These are phyloP conservation scores for Amphirosellinia nigrospora DNA, from an alignment of 495 filamentous ascomycete genomes.

Conservation along the genomic window DNA sequence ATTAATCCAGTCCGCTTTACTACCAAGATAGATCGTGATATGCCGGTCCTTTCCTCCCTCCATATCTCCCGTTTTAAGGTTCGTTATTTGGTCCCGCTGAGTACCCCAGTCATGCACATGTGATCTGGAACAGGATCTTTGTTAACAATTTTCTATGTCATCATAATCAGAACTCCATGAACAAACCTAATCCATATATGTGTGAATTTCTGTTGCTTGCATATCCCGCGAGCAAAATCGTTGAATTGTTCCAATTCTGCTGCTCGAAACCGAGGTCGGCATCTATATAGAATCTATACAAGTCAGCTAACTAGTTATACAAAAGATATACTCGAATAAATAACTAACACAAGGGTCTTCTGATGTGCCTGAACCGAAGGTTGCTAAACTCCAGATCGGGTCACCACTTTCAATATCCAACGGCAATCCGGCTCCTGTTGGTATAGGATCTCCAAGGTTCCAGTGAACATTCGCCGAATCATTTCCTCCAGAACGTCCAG, in stretches of 20 bases:
- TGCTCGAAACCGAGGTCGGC: background rate
- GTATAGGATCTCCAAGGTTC: background rate
- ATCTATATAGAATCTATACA: background rate
- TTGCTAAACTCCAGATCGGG: background rate
- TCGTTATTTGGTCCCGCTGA: background rate
- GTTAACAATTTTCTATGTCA: background rate
- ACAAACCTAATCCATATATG: constrained; percentile 7
- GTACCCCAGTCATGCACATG: background rate
- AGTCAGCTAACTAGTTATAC: background rate
- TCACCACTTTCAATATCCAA: background rate
- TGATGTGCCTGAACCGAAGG: background rate
- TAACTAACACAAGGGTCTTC: constrained; percentile 1
- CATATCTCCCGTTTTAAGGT: background rate
- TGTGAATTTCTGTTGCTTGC: background rate
- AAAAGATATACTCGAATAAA: background rate
- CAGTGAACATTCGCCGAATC: background rate
- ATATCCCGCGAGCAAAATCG: background rate
- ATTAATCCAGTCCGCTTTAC: background rate
- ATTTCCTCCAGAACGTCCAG: background rate
- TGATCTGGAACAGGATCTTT: background rate
- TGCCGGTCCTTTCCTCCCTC: background rate
- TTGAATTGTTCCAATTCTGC: background rate
- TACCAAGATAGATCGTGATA: background rate
- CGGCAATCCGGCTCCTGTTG: background rate
- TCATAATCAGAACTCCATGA: background rate